Base-by-base conservation (phyloP, 2,329 filamentous ascomycete species). In the Knoxdaviesia proteae region DNA sequence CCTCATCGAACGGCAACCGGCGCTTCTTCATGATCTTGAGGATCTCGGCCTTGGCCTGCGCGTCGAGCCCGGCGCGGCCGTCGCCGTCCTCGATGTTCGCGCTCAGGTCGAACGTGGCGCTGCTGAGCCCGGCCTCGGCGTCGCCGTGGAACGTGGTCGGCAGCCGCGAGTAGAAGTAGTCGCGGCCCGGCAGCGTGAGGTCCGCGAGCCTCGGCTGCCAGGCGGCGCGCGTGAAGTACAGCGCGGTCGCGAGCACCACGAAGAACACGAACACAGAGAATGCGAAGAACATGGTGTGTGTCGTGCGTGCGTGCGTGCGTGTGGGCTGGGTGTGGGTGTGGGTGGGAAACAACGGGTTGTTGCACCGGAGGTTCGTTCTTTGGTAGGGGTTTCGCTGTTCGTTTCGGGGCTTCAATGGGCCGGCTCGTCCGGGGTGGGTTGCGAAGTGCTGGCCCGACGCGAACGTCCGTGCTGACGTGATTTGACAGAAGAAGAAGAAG, bases 21-120 rank as follows among this genome's bases (percentile, higher is more conserved):
- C 77, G 70, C 56, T 70, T 77, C 71, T 84, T 88, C 90, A 98
- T 98, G 51, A 98, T 87, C 51, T 71, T 72, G 53, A 86, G 71
- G 37, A 98, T 77, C 58, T 93, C 84, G 36, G 68, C 63, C 66
- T 96, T 96, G 44, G 74, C 81, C 40, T 64, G 65, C 49, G 80
- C 76, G 56, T 96, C 87, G 11, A 98, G 67, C 0, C 90, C 90
- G 0, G 75, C 73, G 49, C 90, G 74, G 32, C 68, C 67, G 57
- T 98, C 90, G 41, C 81, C 82, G 8, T 71, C 73, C 45, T 78
- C 77, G 34, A 98, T 66, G 56, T 98, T 98, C 48, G 70, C 73
- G 7, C 68, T 63, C 31, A 98, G 71, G 54, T 94, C 81, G 57
- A 98, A 98, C 43, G 78, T 82, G 44, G 69, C 71, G 46, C 81